Conservation (phyloP, 2,329 filamentous ascomycete species). For the Tolypocladium ophioglossoides region DNA sequence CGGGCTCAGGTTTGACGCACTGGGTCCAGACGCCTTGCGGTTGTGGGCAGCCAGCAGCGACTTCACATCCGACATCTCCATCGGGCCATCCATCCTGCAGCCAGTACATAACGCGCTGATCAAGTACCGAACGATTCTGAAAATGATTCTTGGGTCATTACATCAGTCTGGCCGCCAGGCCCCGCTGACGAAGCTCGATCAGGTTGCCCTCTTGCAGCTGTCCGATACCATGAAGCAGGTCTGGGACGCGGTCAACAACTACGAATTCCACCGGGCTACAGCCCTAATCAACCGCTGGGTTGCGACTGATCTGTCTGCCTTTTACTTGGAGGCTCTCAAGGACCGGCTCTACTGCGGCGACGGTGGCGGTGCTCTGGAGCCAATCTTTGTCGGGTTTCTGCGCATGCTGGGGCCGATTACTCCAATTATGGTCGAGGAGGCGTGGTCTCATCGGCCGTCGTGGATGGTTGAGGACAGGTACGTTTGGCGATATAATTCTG, state of each 20-base stretch:
- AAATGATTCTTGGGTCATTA: constrained; percentile 76
- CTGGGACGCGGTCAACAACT: constrained; percentile 51
- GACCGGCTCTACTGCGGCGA: constrained; percentile 83
- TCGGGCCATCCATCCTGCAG: constrained; percentile 68
- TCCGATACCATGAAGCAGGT: constrained; percentile 54
- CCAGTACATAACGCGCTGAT: constrained; percentile 66
- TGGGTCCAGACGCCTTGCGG: constrained; percentile 79
- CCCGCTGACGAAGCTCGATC: constrained; percentile 52
- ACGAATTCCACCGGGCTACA: constrained; percentile 76
- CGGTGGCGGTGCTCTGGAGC: constrained; percentile 50
- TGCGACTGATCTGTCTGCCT: constrained; percentile 73
- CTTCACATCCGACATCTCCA: constrained; percentile 77
- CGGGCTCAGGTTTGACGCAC: constrained; percentile 45
- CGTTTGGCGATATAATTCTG: constrained; percentile 12
- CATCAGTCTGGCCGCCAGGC: constrained; percentile 39
- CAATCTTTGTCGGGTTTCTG: constrained; percentile 62
- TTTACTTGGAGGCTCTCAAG: constrained; percentile 89
- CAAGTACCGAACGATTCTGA: constrained; percentile 83
- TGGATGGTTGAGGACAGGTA: constrained; percentile 44
- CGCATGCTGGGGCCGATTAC: constrained; percentile 73
- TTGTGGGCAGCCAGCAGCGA: constrained; percentile 89
- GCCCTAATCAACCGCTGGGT: constrained; percentile 71
- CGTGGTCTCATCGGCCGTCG: constrained; percentile 66
- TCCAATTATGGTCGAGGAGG: constrained; percentile 78
- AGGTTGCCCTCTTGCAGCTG: constrained; percentile 69